A percentile compares a stretch with the other conserved stretches of the same genome.
phyloP scores from a whole-genome alignment of 2,329 filamentous ascomycete genomes.

The Penicillium brasilianum region DNA sequence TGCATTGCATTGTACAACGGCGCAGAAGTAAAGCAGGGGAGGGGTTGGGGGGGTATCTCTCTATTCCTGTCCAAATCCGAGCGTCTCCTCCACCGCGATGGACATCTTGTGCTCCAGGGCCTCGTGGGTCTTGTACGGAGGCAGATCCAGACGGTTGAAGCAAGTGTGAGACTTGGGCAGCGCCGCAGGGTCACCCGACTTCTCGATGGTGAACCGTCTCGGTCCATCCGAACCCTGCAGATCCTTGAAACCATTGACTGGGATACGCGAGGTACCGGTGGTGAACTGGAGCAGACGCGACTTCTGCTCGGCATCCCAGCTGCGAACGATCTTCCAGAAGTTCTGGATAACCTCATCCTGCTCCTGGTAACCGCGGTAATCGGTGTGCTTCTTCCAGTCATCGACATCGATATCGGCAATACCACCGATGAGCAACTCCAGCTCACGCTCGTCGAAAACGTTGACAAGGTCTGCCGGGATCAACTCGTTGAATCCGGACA shows the following conservation, averaged over 20 bases:
- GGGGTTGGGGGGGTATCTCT: slow-evolving; percentile 11
- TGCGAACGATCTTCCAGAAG: slow-evolving; percentile 96
- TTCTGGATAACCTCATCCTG: slow-evolving; percentile 96
- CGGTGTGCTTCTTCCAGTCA: slow-evolving; percentile 99
- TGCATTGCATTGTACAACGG: slow-evolving; percentile 5
- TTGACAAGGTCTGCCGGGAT: slow-evolving; percentile 97
- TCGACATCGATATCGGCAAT: slow-evolving; percentile 99
- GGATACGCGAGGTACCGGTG: slow-evolving; percentile 95
- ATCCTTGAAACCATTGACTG: slow-evolving; percentile 99
- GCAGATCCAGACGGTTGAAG: slow-evolving; percentile 96
- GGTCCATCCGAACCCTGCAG: slow-evolving; percentile 96
- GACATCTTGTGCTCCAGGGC: slow-evolving; percentile 86
- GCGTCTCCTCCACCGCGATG: slow-evolving; percentile 97
- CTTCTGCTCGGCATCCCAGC: slow-evolving; percentile 98
- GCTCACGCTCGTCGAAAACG: slow-evolving; percentile 96
- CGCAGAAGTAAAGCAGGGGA: slow-evolving; percentile 1
- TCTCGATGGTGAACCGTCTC: slow-evolving; percentile 95
- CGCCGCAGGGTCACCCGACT: slow-evolving; percentile 87
- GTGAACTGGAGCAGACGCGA: slow-evolving; percentile 94
- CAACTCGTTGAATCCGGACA: slow-evolving; percentile 95
- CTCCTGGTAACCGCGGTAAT: slow-evolving; percentile 98
- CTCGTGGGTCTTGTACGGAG: slow-evolving; percentile 88
- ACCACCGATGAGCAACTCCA: slow-evolving; percentile 94
- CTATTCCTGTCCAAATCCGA: slow-evolving; percentile 98
- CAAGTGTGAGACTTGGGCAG: slow-evolving; percentile 97